These are phyloP conservation scores for Tagetes patula DNA, from an alignment of 129 eudicot genomes.

Conservation along the genomic window DNA sequence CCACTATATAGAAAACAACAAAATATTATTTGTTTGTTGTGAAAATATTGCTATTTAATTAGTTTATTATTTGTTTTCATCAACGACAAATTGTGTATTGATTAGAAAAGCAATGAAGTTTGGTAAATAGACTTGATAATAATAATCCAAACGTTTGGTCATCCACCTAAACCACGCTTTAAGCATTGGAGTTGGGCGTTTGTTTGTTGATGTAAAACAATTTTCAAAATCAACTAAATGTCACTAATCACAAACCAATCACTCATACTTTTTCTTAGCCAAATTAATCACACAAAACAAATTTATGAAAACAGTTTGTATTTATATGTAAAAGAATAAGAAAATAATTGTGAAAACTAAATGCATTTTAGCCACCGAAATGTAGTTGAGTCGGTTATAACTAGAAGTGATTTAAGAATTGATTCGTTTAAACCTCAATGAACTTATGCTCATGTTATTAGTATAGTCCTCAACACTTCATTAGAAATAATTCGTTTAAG, in stretches of 20 bases:
- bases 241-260: conserved; percentile 16
- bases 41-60: background rate
- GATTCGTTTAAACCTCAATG: too few relatives aligned
- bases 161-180: conserved; percentile 41
- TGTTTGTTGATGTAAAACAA: conserved; percentile 21
- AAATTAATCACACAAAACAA: background rate
- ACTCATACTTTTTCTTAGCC: background rate
- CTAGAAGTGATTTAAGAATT: too few relatives aligned
- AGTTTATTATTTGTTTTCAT: background rate
- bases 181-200: conserved; percentile 33
- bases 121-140: conserved; percentile 23
- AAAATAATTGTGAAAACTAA: background rate
- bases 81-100: conserved; percentile 8
- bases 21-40: background rate
- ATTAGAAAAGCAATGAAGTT: conserved; percentile 7
- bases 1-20: background rate
- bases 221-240: conserved; percentile 25
- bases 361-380: background rate
- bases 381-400: background rate
- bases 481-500: too few relatives aligned
- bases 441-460: too few relatives aligned
- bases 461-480: too few relatives aligned
- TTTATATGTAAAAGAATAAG: background rate
- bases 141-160: conserved; percentile 31
- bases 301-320: background rate